Evolutionary conservation across 106 monocot genomes (phyloP).

Genomic region (Narthecium ossifragum): DNA sequence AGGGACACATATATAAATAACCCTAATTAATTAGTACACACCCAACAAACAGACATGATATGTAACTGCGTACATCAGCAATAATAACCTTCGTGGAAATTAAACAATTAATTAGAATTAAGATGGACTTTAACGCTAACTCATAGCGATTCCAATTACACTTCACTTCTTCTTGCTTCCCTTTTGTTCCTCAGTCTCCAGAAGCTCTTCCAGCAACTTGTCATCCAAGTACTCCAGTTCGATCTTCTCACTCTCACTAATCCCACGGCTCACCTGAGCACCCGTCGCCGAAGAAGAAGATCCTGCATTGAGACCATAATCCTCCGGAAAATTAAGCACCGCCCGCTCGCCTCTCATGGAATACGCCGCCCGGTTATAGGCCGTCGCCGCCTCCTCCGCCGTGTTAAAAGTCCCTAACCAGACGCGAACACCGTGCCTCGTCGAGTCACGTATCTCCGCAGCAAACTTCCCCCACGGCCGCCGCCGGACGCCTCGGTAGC

Average conservation of each 20-base stretch:
- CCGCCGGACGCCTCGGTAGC: conserved; percentile 30
- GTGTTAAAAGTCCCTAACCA: conserved; percentile 29
- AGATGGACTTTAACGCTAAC: no score
- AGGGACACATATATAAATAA: no score
- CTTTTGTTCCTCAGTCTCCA: neutral
- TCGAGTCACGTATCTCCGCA: conserved; percentile 38
- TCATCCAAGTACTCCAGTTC: conserved; percentile 14
- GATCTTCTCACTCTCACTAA: neutral
- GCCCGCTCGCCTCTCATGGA: conserved; percentile 1
- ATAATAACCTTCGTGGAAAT: no score
- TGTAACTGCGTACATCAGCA: no score
- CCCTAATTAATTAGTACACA: no score
- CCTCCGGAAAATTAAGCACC: conserved; percentile 6
- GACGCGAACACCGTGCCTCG: conserved; percentile 12
- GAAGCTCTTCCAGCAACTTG: conserved; percentile 9
- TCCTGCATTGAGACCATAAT: neutral
- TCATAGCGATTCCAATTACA: no score
- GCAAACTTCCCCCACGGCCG: conserved; percentile 42
- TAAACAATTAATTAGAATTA: no score
- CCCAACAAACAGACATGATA: no score
- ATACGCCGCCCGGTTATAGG: conserved; percentile 13
- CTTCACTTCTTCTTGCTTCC: conserved; percentile 3
- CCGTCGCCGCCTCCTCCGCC: conserved; percentile 19
- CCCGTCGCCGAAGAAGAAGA: neutral
- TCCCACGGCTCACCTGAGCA: neutral